Base-by-base conservation (phyloP, 2,329 filamentous ascomycete species). In the Cladophialophora chaetospira region DNA sequence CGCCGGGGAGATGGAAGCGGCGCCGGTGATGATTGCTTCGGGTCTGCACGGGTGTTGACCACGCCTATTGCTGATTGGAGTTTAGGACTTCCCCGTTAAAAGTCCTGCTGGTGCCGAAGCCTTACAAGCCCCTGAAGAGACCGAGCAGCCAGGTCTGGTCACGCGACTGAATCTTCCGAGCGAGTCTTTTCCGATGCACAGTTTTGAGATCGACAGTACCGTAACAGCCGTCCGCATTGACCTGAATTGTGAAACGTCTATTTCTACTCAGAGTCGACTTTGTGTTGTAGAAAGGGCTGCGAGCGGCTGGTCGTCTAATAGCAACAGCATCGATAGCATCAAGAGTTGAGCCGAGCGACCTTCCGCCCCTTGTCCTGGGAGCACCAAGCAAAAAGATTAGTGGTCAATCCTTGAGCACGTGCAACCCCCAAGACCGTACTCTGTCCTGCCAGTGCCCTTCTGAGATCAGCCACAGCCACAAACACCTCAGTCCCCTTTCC, bases 1-100 rank as follows among this genome's bases (percentile, higher is more conserved):
- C 17, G 11, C n/a, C 48, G 48, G 48, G 35, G 48, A 28, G 21
- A 31, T 43, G 48, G 48, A 51, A 43, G 48, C 5, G 25, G 36
- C 33, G 35, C 36, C 48, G 33, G 48, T 25, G 36, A n/a, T n/a
- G 28, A 8, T 29, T 51, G 19, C 35, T 33, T 51, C 48, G 48
- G 48, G 48, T 42, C 28, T 15, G 21, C 28, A 25, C 48, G 48
- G 48, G 48, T 51, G 36, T 23, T 25, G 42, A 1, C 42, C 26
- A 40, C 36, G 8, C 36, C 42, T 26, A 23, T 26, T 44, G n/a
- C 42, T 44, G 42, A 26, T 44, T 44, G 42, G 42, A 44, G 42
- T 44, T 15, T 21, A 13, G 42, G 23, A 21, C 23, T 25, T 23
- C 15, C 40, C 13, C 10, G 23, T 10, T 19, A 10, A 42, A 44